phyloP scores from a whole-genome alignment of 2,329 filamentous ascomycete genomes.

The Sporothrix mexicana region DNA sequence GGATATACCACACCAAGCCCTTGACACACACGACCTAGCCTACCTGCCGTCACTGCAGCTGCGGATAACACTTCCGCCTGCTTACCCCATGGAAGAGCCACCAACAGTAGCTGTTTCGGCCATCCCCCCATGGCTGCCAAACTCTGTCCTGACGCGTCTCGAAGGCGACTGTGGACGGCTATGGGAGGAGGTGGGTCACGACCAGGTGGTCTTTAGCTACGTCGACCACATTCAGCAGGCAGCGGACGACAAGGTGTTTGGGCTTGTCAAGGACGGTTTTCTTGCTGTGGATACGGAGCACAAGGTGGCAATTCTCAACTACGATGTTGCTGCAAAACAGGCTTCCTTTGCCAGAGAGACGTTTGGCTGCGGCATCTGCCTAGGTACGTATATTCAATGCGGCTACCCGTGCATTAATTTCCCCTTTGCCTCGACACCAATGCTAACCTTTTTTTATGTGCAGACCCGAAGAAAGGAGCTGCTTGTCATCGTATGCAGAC shows the following conservation, averaged over 20 bases:
- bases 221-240: slow-evolving; percentile 67
- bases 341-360: slow-evolving; percentile 81
- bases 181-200: slow-evolving; percentile 67
- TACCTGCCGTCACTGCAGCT: slow-evolving; percentile 65
- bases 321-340: slow-evolving; percentile 75
- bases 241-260: slow-evolving; percentile 65
- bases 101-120: slow-evolving; percentile 60
- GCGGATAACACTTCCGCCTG: slow-evolving; percentile 59
- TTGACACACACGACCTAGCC: slow-evolving; percentile 57
- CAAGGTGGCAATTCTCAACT: slow-evolving; percentile 76
- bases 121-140: slow-evolving; percentile 62
- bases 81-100: slow-evolving; percentile 62
- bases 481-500: slow-evolving; percentile 80
- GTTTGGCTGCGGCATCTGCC: slow-evolving; percentile 85
- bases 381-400: slow-evolving; percentile 55
- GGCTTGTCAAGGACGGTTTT: slow-evolving; percentile 55
- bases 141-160: slow-evolving; percentile 54
- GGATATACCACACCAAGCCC: not conserved
- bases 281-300: slow-evolving; percentile 61
- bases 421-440: not conserved
- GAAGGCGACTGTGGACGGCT: slow-evolving; percentile 57
- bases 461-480: slow-evolving; percentile 86
- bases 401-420: not conserved
- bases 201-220: slow-evolving; percentile 65
- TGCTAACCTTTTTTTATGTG: not conserved